Evolutionary conservation across 345 rosid genomes (phyloP).

Genomic region (rapeseed (Brassica napus)): Da-Ae NC_063438.1:26671501-26672000

Average conservation of each 20-base stretch:
- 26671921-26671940: constrained; percentile 33
- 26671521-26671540: constrained; percentile 98
- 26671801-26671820: constrained; percentile 47
- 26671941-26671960: constrained; percentile 46
- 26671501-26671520: constrained; percentile 67
- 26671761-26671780: constrained; percentile 89
- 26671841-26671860: constrained; percentile 62
- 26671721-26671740: constrained; percentile 81
- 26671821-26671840: constrained; percentile 48
- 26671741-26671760: constrained; percentile 92
- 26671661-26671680: constrained; percentile 65
- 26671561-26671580: constrained; percentile 73
- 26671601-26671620: constrained; percentile 76
- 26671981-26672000: constrained; percentile 34
- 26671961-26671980: constrained; percentile 45
- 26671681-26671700: constrained; percentile 79
- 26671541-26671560: constrained; percentile 96
- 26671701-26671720: constrained; percentile 67
- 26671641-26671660: constrained; percentile 50
- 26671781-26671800: constrained; percentile 59
- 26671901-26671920: constrained; percentile 25
- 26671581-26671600: constrained; percentile 80
- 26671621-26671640: constrained; percentile 75
- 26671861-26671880: constrained; percentile 65
- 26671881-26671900: constrained; percentile 31